phyloP scores from a whole-genome alignment of 129 eudicot genomes.

The Artemisia tridentata region DNA sequence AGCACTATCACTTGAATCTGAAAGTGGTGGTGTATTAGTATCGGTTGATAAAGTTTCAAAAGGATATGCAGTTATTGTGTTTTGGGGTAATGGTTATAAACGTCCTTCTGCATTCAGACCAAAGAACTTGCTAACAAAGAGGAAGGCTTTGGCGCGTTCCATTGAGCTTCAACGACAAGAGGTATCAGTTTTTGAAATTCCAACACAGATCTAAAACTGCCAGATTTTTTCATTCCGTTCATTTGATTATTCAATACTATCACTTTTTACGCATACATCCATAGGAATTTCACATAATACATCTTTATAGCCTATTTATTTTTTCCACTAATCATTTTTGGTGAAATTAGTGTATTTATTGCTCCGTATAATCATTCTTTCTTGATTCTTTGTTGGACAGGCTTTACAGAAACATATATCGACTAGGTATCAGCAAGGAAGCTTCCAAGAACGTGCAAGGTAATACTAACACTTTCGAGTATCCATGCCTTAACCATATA shows the following conservation, averaged over 20 bases:
- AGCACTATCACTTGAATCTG: too few relatives aligned
- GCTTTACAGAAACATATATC: conserved; percentile 72
- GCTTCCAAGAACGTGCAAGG: too few relatives aligned
- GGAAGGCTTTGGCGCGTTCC: conserved; percentile 95
- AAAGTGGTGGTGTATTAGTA: too few relatives aligned
- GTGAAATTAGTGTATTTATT: not conserved
- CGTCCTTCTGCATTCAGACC: conserved; percentile 76
- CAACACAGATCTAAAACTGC: not conserved
- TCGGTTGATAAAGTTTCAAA: too few relatives aligned
- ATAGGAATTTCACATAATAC: not conserved
- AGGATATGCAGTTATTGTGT: conserved; percentile 47
- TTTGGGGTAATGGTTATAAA: conserved; percentile 75
- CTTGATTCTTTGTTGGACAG: conserved; percentile 41
- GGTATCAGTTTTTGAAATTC: conserved; percentile 42
- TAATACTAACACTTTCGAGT: too few relatives aligned
- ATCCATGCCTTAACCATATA: too few relatives aligned
- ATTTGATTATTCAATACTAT: not conserved
- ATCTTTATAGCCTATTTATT: not conserved
- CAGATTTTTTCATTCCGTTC: not conserved
- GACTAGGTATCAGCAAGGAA: too few relatives aligned
- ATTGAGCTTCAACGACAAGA: conserved; percentile 89
- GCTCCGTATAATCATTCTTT: conserved; percentile 7
- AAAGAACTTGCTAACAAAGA: conserved; percentile 76
- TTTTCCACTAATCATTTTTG: not conserved
- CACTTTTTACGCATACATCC: not conserved